These are phyloP conservation scores for Pseudoneurospora amorphoporcata DNA, from an alignment of 495 filamentous ascomycete genomes.

Conservation along the genomic window DNA sequence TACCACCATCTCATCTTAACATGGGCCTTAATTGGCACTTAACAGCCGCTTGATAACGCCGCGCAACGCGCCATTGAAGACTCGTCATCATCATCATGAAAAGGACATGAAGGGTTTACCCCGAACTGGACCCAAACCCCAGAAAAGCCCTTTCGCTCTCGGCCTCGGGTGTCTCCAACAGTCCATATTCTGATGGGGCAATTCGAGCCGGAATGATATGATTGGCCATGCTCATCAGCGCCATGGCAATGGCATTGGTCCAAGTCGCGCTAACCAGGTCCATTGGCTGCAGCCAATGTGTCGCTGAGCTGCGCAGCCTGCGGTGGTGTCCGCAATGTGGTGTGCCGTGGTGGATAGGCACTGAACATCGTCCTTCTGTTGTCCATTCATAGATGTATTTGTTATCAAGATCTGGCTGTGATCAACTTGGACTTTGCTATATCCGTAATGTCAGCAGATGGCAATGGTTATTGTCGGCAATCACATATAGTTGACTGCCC, in stretches of 20 bases:
- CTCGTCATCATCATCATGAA: background rate
- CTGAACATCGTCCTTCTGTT: background rate
- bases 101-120: background rate
- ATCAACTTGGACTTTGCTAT: background rate
- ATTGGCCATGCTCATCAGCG: slow-evolving; percentile 18
- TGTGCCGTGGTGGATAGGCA: background rate
- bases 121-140: background rate
- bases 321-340: background rate
- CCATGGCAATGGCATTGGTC: slow-evolving; percentile 27
- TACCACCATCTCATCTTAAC: background rate
- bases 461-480: background rate
- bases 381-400: background rate
- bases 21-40: background rate
- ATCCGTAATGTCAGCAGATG: background rate
- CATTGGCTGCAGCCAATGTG: slow-evolving; percentile 11
- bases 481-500: background rate
- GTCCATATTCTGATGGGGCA: slow-evolving; percentile 4
- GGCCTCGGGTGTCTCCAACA: background rate
- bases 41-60: slow-evolving; percentile 15
- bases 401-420: background rate
- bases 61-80: background rate
- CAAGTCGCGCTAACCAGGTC: slow-evolving; percentile 30
- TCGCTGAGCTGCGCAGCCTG: slow-evolving; percentile 2
- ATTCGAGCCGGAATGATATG: slow-evolving; percentile 8
- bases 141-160: background rate